A percentile compares a stretch with the other conserved stretches of the same genome.
phyloP scores from a whole-genome alignment of 306 rosid genomes.

The Vigna reflexopilosa region DNA sequence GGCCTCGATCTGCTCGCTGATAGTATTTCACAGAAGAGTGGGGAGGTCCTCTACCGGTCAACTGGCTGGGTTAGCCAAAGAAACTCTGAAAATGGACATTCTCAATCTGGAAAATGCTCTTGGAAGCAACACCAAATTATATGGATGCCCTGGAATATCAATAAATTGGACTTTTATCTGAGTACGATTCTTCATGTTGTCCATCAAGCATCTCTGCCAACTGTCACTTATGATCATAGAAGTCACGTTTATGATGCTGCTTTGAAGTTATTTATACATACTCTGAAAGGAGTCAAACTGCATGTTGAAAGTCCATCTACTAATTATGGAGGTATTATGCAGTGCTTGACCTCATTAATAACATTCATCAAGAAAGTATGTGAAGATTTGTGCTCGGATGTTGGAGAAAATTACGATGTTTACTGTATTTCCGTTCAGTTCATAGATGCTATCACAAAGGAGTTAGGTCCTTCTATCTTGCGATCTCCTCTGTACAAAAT shows the following conservation, averaged over 20 bases:
- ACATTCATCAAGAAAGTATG: slow-evolving; percentile 61
- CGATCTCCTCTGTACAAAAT: slow-evolving; percentile 82
- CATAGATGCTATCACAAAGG: slow-evolving; percentile 65
- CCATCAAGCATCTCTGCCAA: slow-evolving; percentile 58
- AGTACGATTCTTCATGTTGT: slow-evolving; percentile 59
- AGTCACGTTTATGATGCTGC: slow-evolving; percentile 59
- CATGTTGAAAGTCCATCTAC: slow-evolving; percentile 62
- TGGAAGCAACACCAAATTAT: slow-evolving; percentile 66
- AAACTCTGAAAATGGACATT: slow-evolving; percentile 42
- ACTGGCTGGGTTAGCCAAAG: slow-evolving; percentile 28
- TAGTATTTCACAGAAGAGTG: slow-evolving; percentile 60
- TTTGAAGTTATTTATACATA: slow-evolving; percentile 62
- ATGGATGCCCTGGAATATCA: slow-evolving; percentile 84
- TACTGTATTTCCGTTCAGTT: slow-evolving; percentile 50
- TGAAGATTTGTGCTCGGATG: slow-evolving; percentile 56
- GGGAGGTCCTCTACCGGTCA: slow-evolving; percentile 50
- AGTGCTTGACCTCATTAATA: slow-evolving; percentile 59
- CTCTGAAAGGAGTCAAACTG: slow-evolving; percentile 72
- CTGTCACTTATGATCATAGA: slow-evolving; percentile 56
- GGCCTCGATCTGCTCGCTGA: slow-evolving; percentile 69
- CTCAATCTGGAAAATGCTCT: slow-evolving; percentile 53
- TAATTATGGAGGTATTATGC: slow-evolving; percentile 63
- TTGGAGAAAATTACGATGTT: slow-evolving; percentile 53
- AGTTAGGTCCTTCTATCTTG: slow-evolving; percentile 69
- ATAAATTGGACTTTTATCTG: slow-evolving; percentile 70